Conservation (phyloP, 441 rosid genomes). For the Flueggea neowawraea region DNA sequence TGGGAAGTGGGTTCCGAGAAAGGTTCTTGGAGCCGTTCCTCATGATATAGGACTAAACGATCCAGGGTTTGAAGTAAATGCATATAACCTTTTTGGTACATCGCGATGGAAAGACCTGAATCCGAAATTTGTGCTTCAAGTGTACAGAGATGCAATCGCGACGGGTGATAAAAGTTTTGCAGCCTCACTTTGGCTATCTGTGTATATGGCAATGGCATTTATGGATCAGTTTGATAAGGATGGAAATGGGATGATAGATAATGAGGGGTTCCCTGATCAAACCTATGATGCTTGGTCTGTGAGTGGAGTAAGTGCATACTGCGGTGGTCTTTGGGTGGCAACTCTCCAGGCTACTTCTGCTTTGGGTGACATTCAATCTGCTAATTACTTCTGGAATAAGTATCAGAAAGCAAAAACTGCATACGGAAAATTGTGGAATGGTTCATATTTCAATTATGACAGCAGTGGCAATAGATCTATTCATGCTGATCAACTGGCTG, state of each 20-base stretch:
- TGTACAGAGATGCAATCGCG: conserved; percentile 82
- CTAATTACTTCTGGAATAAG: conserved; percentile 68
- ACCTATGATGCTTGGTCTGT: conserved; percentile 94
- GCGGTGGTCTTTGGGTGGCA: conserved; percentile 97
- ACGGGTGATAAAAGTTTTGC: conserved; percentile 82
- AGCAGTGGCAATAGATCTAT: conserved; percentile 54
- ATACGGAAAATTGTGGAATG: conserved; percentile 79
- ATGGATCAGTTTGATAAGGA: conserved; percentile 93
- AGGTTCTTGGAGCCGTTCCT: conserved; percentile 85
- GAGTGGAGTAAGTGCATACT: conserved; percentile 75
- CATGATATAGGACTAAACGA: conserved; percentile 77
- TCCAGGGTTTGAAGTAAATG: conserved; percentile 86
- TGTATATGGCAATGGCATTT: conserved; percentile 81
- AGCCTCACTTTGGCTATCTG: conserved; percentile 81
- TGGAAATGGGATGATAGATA: conserved; percentile 94
- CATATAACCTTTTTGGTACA: conserved; percentile 59
- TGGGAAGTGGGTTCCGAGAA: conserved; percentile 59
- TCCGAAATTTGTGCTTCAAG: conserved; percentile 85
- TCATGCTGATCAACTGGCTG: conserved; percentile 92
- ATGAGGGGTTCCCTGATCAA: conserved; percentile 94
- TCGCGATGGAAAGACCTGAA: conserved; percentile 91
- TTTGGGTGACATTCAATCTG: conserved; percentile 65
- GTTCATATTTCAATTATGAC: conserved; percentile 85
- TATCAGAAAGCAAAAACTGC: conserved; percentile 68
- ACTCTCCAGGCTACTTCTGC: conserved; percentile 91